Evolutionary conservation across 768 basidiomycete genomes (phyloP), one percentile per base, ranked within the genome.

Genomic region (Tulasnella sp.): DNA sequence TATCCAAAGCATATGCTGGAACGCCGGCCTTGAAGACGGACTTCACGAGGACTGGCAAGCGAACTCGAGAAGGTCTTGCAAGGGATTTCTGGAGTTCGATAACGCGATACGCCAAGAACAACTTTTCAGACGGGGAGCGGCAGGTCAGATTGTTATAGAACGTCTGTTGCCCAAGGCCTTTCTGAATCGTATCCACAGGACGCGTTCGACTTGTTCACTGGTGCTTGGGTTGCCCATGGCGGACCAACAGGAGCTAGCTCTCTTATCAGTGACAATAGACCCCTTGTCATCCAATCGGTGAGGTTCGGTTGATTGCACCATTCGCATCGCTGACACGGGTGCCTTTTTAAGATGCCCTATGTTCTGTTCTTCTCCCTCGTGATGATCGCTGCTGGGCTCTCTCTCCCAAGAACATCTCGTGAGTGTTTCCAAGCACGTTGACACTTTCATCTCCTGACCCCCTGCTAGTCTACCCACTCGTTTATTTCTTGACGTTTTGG

Each of bases 21-120:
- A 92, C 93, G 29, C 94, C 87, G 11, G 96, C 96, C 1, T 69
- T 99, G 63, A 99, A 99, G 69, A 89, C 91, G 0, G 96, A 98
- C 69, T 96, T 91, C 67, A 98, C 94, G 15, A 77, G 93, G 49
- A 97, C 92, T 0, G 92, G 90, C 64, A 84, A 84, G 68, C 77
- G 96, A 32, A 92, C 91, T 2, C 79, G 73, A 50, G 79, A 82
- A 59, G 96, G 96, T 31, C 67, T 71, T 23, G 63, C 96, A 36
- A 82, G 91, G 64, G 96, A 99, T 69, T 87, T 87, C 0, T 75
- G 79, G 69, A 98, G 97, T 68, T 84, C 85, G 21, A 67, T 80
- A 0, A 74, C 80, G 71, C 79, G 96, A 60, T 99, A 98, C 66
- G 65, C 96, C 63, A 92, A 84, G 75, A 98, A 98, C 74, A 98